Percentiles rank a stretch among this genome's conserved stretches.
Evolutionary conservation across 2,329 filamentous ascomycete species (phyloP).

Genomic region (Passalora sequoiae): DNA sequence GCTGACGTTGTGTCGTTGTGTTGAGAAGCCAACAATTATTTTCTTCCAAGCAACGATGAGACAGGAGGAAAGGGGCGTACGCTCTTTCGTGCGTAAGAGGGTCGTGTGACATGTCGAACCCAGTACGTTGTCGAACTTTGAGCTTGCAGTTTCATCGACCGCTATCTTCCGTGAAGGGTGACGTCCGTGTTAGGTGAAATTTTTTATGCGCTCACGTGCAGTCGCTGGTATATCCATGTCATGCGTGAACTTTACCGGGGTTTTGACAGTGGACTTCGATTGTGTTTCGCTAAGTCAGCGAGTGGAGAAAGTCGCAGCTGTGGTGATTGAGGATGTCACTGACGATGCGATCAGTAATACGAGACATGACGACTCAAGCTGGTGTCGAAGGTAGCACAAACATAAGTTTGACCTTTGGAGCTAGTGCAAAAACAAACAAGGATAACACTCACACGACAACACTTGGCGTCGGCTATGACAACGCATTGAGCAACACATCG

Average conservation of each 20-base stretch:
- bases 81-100: slow-evolving; percentile 1
- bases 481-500: no score
- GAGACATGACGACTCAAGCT: no score
- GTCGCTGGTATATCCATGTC: neutral
- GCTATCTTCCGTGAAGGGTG: neutral
- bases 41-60: neutral
- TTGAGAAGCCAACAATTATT: neutral
- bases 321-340: no score
- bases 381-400: no score
- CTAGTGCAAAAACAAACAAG: no score
- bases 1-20: neutral
- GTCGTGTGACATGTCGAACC: slow-evolving; percentile 1
- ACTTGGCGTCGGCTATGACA: no score
- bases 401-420: no score
- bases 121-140: neutral
- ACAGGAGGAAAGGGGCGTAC: neutral
- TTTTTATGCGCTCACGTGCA: neutral
- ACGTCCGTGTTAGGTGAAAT: neutral
- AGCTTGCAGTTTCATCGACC: neutral
- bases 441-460: no score
- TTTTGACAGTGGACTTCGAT: no score
- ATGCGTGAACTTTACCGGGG: neutral
- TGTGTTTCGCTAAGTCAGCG: no score
- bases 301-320: no score
- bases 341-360: no score